Evolutionary conservation across 192 early-diverging fungal species (phyloP).

Genomic region (Coemansia pectinata): DNA sequence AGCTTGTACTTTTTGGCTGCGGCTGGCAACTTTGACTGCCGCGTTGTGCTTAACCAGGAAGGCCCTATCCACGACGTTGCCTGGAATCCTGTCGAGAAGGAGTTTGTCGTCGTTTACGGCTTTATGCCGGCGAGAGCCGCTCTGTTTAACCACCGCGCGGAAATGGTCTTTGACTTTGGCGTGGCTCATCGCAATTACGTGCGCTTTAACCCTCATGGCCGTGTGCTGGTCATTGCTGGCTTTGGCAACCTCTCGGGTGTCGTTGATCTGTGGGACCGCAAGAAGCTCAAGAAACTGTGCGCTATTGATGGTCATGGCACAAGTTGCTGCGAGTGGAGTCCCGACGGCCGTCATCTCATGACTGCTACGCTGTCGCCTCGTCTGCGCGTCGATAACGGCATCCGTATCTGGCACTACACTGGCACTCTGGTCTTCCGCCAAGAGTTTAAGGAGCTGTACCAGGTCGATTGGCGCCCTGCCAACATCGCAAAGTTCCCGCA

Average conservation of each 20-base stretch:
- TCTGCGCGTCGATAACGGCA: constrained; percentile 96
- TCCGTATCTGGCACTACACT: constrained; percentile 95
- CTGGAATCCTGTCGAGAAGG: constrained; percentile 95
- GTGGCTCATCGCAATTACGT: constrained; percentile 86
- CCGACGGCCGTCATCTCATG: constrained; percentile 91
- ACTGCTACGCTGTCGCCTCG: constrained; percentile 91
- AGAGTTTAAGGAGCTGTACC: constrained; percentile 85
- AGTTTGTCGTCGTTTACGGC: constrained; percentile 96
- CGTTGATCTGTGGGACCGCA: constrained; percentile 93
- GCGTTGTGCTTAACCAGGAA: constrained; percentile 77
- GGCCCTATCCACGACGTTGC: constrained; percentile 96
- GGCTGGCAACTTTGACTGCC: constrained; percentile 90
- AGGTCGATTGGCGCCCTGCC: constrained; percentile 73
- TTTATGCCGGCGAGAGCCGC: constrained; percentile 92
- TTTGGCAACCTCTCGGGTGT: constrained; percentile 96
- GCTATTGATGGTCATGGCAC: constrained; percentile 84
- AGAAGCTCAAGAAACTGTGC: constrained; percentile 77
- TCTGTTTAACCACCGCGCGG: constrained; percentile 89
- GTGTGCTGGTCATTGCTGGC: constrained; percentile 85
- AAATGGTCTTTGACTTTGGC: constrained; percentile 82
- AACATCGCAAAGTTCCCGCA: constrained; percentile 72
- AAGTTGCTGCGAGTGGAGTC: constrained; percentile 85
- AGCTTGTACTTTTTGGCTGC: constrained; percentile 89
- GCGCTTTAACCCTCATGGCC: constrained; percentile 87
- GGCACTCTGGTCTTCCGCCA: constrained; percentile 78